phyloP scores from a whole-genome alignment of 2,329 filamentous ascomycete genomes.

The Emergomyces orientalis region DNA sequence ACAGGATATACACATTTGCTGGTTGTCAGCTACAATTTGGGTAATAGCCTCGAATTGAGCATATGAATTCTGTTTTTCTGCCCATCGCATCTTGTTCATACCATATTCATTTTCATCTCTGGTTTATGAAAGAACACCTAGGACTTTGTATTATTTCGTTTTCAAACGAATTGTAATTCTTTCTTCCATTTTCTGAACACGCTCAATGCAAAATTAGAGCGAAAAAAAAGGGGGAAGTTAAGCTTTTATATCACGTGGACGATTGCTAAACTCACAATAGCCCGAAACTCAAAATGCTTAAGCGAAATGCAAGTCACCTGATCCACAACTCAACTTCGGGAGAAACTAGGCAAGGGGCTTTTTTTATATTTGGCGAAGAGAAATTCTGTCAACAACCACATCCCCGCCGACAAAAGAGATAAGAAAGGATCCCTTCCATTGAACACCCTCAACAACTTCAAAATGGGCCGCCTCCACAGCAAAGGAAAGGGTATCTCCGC shows the following conservation, averaged over 20 bases:
- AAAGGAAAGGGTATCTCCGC: constrained; percentile 98
- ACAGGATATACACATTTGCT: neutral
- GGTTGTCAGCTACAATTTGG: neutral
- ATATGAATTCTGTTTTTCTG: neutral
- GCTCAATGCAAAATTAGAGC: too few species aligned
- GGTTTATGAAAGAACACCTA: neutral
- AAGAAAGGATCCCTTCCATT: constrained; percentile 9
- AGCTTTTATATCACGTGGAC: constrained; percentile 1
- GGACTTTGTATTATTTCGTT: neutral
- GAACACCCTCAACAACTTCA: constrained; percentile 13
- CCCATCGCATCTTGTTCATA: neutral
- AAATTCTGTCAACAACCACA: neutral
- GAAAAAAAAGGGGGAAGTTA: neutral
- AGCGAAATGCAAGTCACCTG: constrained; percentile 9
- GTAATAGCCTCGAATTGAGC: neutral
- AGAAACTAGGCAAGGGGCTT: too few species aligned
- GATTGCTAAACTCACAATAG: neutral
- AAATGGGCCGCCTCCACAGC: constrained; percentile 96
- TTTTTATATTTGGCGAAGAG: constrained; percentile 3
- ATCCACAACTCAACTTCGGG: constrained; percentile 9
- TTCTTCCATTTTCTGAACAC: neutral
- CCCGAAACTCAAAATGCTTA: neutral
- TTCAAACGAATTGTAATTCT: neutral
- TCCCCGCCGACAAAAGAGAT: constrained; percentile 3
- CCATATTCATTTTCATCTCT: neutral